Evolutionary conservation across 1,284 basidiomycete species (phyloP).

Genomic region (Ganoderma lingzhi): DNA sequence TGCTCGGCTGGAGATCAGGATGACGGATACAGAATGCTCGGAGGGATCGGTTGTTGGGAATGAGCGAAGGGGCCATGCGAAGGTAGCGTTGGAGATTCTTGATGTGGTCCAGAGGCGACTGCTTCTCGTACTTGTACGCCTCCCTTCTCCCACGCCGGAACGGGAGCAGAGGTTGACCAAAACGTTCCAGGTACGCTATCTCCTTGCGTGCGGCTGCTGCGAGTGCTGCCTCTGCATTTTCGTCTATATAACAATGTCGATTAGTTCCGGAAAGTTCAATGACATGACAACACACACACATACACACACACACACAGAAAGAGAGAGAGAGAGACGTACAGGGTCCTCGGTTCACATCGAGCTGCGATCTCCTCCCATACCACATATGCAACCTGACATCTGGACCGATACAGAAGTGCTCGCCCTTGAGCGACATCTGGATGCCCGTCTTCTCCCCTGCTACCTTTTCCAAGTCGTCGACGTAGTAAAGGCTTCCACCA

Average conservation of each 20-base stretch:
- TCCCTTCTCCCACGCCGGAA: constrained; percentile 55
- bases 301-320: too few relatives aligned
- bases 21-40: constrained; percentile 44
- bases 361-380: constrained; percentile 56
- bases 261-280: constrained; percentile 39
- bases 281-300: background rate
- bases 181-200: constrained; percentile 55
- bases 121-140: constrained; percentile 56
- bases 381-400: constrained; percentile 53
- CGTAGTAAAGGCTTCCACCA: constrained; percentile 60
- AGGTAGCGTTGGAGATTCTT: constrained; percentile 48
- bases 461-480: constrained; percentile 50
- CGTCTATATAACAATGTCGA: constrained; percentile 44
- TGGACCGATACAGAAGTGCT: constrained; percentile 57
- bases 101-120: constrained; percentile 54
- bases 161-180: constrained; percentile 57
- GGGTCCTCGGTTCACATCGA: constrained; percentile 57
- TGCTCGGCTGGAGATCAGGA: constrained; percentile 49
- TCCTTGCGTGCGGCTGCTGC: constrained; percentile 55
- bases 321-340: constrained; percentile 51
- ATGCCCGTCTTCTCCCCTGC: constrained; percentile 41
- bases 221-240: constrained; percentile 54
- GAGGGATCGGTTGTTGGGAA: constrained; percentile 44
- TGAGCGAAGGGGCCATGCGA: constrained; percentile 48
- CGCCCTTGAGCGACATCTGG: constrained; percentile 44